These are phyloP conservation scores for Hypoxylon sp. DNA, from an alignment of 2,329 filamentous ascomycete species.

Conservation along the genomic window DNA sequence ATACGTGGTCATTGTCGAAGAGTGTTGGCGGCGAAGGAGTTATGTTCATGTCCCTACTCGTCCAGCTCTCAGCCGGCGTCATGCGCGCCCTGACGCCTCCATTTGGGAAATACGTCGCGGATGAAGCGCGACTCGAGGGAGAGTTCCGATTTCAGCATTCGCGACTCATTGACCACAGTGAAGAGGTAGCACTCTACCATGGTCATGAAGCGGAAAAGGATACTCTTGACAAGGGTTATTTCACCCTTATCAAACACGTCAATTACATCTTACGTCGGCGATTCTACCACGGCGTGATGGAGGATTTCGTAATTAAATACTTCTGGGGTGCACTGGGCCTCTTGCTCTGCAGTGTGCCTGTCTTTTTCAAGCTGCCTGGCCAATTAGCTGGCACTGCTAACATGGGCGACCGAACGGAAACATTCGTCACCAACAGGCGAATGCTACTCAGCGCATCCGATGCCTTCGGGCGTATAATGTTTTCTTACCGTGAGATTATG, in stretches of 20 bases:
- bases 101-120: slow-evolving; percentile 97
- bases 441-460: slow-evolving; percentile 95
- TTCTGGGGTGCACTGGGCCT: slow-evolving; percentile 97
- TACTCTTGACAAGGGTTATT: slow-evolving; percentile 97
- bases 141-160: slow-evolving; percentile 98
- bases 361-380: slow-evolving; percentile 93
- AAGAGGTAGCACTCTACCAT: slow-evolving; percentile 92
- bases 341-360: slow-evolving; percentile 91
- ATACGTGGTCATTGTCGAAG: slow-evolving; percentile 93
- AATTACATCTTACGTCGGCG: slow-evolving; percentile 92
- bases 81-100: slow-evolving; percentile 96
- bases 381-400: slow-evolving; percentile 67
- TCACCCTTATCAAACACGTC: slow-evolving; percentile 98
- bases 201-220: slow-evolving; percentile 97
- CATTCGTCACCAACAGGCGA: slow-evolving; percentile 93
- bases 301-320: slow-evolving; percentile 99
- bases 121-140: slow-evolving; percentile 93
- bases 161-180: slow-evolving; percentile 93
- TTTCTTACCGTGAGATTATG: slow-evolving; percentile 97
- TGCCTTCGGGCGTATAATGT: slow-evolving; percentile 96
- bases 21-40: slow-evolving; percentile 97
- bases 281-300: slow-evolving; percentile 99
- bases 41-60: slow-evolving; percentile 93
- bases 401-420: slow-evolving; percentile 80
- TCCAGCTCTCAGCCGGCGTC: slow-evolving; percentile 91